These are phyloP conservation scores for Colletotrichum liriopes DNA, from an alignment of 2,329 filamentous ascomycete genomes.

Conservation along the genomic window DNA sequence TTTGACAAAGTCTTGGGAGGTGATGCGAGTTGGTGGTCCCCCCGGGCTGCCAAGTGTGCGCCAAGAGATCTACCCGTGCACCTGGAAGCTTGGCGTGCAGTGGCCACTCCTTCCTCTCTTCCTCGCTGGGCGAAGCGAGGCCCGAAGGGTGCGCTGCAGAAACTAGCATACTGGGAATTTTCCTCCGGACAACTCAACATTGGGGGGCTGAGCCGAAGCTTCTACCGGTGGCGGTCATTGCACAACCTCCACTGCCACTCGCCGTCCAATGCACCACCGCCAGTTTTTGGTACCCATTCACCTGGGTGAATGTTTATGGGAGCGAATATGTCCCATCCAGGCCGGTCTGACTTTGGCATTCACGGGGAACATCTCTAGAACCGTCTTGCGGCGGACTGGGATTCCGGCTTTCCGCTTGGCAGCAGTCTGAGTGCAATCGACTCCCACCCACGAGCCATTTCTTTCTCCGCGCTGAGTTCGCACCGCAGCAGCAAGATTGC, in stretches of 20 bases:
- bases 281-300: not conserved
- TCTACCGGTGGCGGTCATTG: not conserved
- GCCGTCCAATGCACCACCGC: not conserved
- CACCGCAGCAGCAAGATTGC: not conserved
- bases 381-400: not conserved
- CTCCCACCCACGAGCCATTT: not conserved
- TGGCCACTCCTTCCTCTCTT: not conserved
- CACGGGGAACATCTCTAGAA: not conserved
- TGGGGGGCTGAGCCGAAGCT: not conserved
- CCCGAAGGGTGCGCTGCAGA: conserved; percentile 1
- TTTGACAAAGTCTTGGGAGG: not conserved
- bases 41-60: conserved; percentile 33
- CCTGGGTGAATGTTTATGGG: not conserved
- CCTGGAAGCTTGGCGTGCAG: conserved; percentile 34
- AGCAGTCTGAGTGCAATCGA: not conserved
- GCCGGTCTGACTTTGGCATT: not conserved
- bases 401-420: not conserved
- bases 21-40: conserved; percentile 16
- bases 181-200: not conserved
- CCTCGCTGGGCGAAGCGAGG: conserved; percentile 1
- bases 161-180: not conserved
- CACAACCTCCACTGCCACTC: not conserved
- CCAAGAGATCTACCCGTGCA: conserved; percentile 40
- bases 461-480: not conserved
- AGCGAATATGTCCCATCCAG: not conserved